phyloP scores from a whole-genome alignment of 2,329 filamentous ascomycete species.

The Bipolaris sorokiniana region DNA sequence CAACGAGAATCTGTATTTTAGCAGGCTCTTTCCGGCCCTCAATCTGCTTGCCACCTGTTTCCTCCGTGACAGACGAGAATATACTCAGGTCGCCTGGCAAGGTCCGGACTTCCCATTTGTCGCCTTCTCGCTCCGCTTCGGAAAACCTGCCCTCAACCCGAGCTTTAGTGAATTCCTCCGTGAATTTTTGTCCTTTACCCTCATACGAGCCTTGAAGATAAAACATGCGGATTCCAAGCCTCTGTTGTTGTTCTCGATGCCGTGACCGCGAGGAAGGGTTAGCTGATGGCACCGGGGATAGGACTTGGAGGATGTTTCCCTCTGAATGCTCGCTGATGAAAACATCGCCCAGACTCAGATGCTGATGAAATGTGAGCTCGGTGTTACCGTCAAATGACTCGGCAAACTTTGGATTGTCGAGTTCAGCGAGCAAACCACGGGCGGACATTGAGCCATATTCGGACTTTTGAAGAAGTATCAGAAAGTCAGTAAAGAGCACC shows the following conservation, averaged over 20 bases:
- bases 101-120: conserved; percentile 79
- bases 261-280: conserved; percentile 39
- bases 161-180: conserved; percentile 86
- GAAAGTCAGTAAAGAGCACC: conserved; percentile 80
- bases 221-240: conserved; percentile 57
- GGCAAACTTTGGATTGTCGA: conserved; percentile 73
- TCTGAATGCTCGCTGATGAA: conserved; percentile 72
- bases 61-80: conserved; percentile 73
- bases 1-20: conserved; percentile 73
- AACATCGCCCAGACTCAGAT: conserved; percentile 71
- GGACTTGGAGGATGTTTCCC: conserved; percentile 70
- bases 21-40: conserved; percentile 72
- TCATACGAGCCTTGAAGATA: conserved; percentile 77
- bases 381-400: conserved; percentile 40
- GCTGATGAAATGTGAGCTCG: conserved; percentile 79
- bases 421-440: conserved; percentile 78
- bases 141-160: conserved; percentile 83
- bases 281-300: conserved; percentile 55
- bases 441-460: conserved; percentile 69
- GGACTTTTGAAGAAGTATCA: conserved; percentile 78
- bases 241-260: conserved; percentile 40
- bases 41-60: conserved; percentile 66
- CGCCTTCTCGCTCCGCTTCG: conserved; percentile 80
- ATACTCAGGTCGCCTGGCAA: conserved; percentile 61
- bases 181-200: conserved; percentile 74